Base-by-base conservation (phyloP, 331 rosid species). In the Rosa hybrid region DNA sequence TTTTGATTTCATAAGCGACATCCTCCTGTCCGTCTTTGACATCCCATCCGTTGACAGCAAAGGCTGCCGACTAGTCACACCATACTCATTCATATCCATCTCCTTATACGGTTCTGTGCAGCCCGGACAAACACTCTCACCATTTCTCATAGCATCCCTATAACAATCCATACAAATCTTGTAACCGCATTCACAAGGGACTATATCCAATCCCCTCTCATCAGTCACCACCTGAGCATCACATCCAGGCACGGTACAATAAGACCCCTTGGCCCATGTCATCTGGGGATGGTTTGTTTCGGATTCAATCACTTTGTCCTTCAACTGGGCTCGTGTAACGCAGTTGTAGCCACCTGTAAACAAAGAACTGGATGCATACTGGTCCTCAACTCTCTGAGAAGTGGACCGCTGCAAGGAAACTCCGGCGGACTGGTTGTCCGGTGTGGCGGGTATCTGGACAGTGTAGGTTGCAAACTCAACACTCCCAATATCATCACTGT, bases 151-250 rank as follows among this genome's bases (percentile, higher is more conserved):
- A 72, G 77, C 85, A 86, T 90, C 92, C 64, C 86, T 86, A 8
- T 88, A 84, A 81, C 94, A 91, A 76, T 91, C 91, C 81, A 88
- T 80, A 51, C 97, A 91, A 75, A 91, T 91, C 86, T 87, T 91
- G 80, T 74, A 88, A 51, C 44, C 91, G 57, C 97, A 91, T 12
- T 86, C 83, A 80, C 97, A 91, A 27, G 91, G 91, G 60, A 90
- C 82, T 23, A 91, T 84, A 69, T 91, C 94, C 62, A 86, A 71
- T 2, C 97, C 97, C 59, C 97, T 74, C 78, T 87, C 92, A 74
- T 91, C 92, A 21, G 88, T 81, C 88, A 90, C 82, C 7, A 88
- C 89, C 80, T 53, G 84, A 12, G 89, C 91, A 76, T 85, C 91
- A 71, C 97, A 91, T 6, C 91, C 97, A 12, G 84, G 85, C 6